Evolutionary conservation across 257 asterid species (phyloP).

Genomic region (Phtheirospermum japonicum): DNA sequence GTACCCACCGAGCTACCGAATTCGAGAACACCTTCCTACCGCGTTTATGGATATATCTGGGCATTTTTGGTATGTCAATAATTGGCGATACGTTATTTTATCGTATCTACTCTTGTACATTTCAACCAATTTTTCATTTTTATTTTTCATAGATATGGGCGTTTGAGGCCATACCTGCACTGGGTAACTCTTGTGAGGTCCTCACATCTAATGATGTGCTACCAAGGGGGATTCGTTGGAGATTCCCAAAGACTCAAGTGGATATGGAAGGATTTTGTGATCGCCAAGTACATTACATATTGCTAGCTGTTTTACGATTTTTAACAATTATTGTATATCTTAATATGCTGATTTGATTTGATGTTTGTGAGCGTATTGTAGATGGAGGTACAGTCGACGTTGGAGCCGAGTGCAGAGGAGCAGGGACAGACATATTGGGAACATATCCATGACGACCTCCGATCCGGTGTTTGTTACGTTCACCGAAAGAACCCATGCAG

Average conservation of each 20-base stretch:
- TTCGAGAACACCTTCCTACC: not conserved
- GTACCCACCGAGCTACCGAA: not conserved
- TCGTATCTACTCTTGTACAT: no score
- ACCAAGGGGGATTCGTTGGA: not conserved
- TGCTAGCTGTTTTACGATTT: not conserved
- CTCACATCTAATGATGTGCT: not conserved
- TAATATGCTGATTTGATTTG: no score
- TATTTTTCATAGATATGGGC: not conserved
- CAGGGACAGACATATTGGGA: not conserved
- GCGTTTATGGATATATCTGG: not conserved
- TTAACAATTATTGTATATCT: not conserved
- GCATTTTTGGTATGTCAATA: not conserved
- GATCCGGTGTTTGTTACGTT: not conserved
- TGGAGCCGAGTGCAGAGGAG: conserved; percentile 3
- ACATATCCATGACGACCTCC: not conserved
- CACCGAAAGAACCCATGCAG: no score
- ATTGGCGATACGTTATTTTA: no score
- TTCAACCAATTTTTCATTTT: no score
- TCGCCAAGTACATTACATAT: not conserved
- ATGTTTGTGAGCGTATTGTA: not conserved
- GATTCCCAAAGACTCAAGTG: not conserved
- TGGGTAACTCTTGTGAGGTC: not conserved
- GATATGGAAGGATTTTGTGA: not conserved
- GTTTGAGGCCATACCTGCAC: not conserved
- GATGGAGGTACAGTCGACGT: not conserved